Evolutionary conservation across 768 basidiomycete species (phyloP), one percentile per base, ranked within the genome.

Genomic region (Omphalotus guepiniiformis): DNA sequence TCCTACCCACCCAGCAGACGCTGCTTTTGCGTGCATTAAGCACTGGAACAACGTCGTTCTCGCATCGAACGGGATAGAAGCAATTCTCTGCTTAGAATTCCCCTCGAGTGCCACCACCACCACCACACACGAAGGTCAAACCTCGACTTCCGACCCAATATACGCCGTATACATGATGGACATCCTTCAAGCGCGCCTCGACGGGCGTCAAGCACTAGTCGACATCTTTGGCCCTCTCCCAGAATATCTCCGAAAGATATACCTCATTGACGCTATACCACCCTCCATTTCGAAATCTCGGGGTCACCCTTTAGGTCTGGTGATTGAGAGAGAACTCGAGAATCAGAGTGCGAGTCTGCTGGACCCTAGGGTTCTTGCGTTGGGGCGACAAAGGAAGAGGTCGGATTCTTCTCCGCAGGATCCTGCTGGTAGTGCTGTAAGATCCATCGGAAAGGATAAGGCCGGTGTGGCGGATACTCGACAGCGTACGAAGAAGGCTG

Each of bases 41-140:
- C 42, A 32, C 21, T 44, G 42, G 42, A 44, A 44, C 9, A 15
- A 34, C 6, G 30, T 32, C n/a, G 42, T 34, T 30, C 26, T 44
- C 42, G 19, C 12, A 16, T 32, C 30, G 16, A 44, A 30, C 11
- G 30, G 11, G 8, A 22, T 44, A 16, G 30, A 44, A n/a, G 42
- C 42, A 12, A 34, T 44, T 9, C n/a, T 44, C 15, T 44, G 42
- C 30, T 18, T 44, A 22, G 42, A 44, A 44, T 44, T 32, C 42
- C 42, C 26, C 15, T 32, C 30, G 30, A 21, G 4, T 34, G n/a
- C n/a, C n/a, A n/a, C n/a, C n/a, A n/a, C n/a, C n/a, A n/a, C n/a
- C n/a, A n/a, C n/a, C n/a, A n/a, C n/a, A n/a, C n/a, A n/a, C n/a
- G n/a, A n/a, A n/a, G n/a, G n/a, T n/a, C n/a, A n/a, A n/a, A n/a